A percentile compares a stretch with the other conserved stretches of the same genome.
These are phyloP conservation scores for Mycena polygramma DNA, from an alignment of 768 basidiomycete genomes.

Conservation along the genomic window DNA sequence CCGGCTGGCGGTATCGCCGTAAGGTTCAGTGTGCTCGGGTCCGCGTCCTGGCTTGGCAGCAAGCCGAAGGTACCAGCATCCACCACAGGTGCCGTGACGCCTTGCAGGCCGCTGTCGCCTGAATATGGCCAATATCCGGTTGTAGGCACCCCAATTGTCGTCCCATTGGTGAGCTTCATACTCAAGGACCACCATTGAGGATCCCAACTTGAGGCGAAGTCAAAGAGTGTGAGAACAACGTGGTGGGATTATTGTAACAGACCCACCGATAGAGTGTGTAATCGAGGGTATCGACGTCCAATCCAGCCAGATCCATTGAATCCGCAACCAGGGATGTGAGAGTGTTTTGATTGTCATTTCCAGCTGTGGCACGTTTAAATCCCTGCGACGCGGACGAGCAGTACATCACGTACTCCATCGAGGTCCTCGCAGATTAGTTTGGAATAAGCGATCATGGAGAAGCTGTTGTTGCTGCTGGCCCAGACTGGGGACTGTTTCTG, in stretches of 20 bases:
- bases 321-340: constrained; percentile 42
- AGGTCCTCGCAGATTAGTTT: constrained; percentile 48
- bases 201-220: constrained; percentile 42
- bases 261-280: constrained; percentile 44
- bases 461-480: constrained; percentile 42
- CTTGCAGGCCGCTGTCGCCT: constrained; percentile 41
- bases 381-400: neutral
- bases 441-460: constrained; percentile 45
- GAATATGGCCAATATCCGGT: constrained; percentile 51
- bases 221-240: neutral
- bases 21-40: constrained; percentile 42
- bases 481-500: constrained; percentile 19
- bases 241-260: neutral
- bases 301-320: constrained; percentile 42
- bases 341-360: constrained; percentile 49
- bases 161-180: constrained; percentile 46
- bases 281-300: constrained; percentile 43
- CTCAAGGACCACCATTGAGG: constrained; percentile 50
- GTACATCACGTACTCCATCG: constrained; percentile 46
- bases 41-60: constrained; percentile 34
- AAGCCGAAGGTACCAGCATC: constrained; percentile 46
- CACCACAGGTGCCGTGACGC: constrained; percentile 44
- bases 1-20: constrained; percentile 36
- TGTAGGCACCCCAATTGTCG: constrained; percentile 44
- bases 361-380: constrained; percentile 37